Percentiles rank a stretch among this genome's conserved stretches.
Evolutionary conservation across 352 stramenopile genomes (phyloP).

Genomic region (Pelagophyceae sp.): DNA sequence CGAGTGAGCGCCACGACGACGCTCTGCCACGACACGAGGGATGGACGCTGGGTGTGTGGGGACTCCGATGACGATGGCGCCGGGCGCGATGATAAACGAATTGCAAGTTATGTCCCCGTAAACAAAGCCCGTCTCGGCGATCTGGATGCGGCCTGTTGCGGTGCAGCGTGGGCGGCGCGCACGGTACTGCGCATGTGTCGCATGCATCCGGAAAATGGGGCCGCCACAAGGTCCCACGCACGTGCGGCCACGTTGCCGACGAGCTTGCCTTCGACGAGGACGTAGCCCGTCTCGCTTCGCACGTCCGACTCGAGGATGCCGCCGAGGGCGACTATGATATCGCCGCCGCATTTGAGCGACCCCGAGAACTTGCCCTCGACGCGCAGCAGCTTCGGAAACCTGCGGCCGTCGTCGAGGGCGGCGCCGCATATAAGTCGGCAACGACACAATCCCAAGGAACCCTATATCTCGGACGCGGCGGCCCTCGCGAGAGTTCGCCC

Average conservation of each 20-base stretch:
- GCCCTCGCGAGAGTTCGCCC: constrained; percentile 4
- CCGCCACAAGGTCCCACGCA: too few species aligned
- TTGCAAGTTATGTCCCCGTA: constrained; percentile 18
- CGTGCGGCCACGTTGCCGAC: constrained; percentile 3
- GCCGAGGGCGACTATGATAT: neutral
- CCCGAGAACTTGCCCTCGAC: constrained; percentile 11
- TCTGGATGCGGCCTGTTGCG: neutral
- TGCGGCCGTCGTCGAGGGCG: neutral
- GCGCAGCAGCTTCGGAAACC: constrained; percentile 10
- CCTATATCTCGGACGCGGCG: neutral
- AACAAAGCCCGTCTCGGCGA: neutral
- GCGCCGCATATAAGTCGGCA: too few species aligned
- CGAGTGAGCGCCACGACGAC: too few species aligned
- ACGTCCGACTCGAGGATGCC: constrained; percentile 4
- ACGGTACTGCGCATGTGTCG: too few species aligned
- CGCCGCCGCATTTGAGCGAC: neutral
- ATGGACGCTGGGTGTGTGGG: too few species aligned
- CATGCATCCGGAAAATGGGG: too few species aligned
- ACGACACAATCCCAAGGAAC: neutral
- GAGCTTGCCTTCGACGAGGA: constrained; percentile 13
- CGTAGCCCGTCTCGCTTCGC: neutral
- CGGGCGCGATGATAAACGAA: constrained; percentile 14
- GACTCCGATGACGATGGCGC: constrained; percentile 14
- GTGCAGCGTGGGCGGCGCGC: too few species aligned
- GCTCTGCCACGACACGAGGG: too few species aligned